Percentiles rank a stretch among this genome's conserved stretches.
phyloP scores from a whole-genome alignment of 1,139 yeast genomes.

The Hemisphaericaspora subhashii region DNA sequence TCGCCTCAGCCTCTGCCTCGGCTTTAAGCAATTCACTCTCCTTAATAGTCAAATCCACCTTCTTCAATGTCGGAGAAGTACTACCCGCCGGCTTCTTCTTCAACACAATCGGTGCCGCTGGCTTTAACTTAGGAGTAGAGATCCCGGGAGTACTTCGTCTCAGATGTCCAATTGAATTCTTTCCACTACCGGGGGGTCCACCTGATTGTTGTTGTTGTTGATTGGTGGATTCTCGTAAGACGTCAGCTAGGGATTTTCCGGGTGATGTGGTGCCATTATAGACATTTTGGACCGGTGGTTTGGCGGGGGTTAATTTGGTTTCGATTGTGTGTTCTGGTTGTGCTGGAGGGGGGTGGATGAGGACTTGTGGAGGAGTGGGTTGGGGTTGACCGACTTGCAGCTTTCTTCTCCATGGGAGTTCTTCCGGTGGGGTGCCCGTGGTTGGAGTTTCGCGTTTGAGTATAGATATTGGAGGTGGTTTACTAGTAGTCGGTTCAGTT shows the following conservation, averaged over 20 bases:
- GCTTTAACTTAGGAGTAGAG: slow-evolving; percentile 23
- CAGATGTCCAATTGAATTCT: slow-evolving; percentile 9
- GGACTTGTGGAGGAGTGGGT: too few relatives aligned
- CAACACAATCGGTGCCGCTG: slow-evolving; percentile 35
- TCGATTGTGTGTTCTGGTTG: background rate
- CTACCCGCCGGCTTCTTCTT: slow-evolving; percentile 38
- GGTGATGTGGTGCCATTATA: slow-evolving; percentile 17
- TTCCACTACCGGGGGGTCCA: too few relatives aligned
- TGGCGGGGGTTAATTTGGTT: slow-evolving; percentile 13
- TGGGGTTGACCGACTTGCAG: background rate
- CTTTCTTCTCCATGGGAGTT: background rate
- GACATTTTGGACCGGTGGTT: slow-evolving; percentile 15
- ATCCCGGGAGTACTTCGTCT: slow-evolving; percentile 20
- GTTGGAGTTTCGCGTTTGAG: slow-evolving; percentile 17
- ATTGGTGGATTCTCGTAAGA: slow-evolving; percentile 32
- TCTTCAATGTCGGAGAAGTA: slow-evolving; percentile 15
- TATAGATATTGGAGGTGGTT: slow-evolving; percentile 22
- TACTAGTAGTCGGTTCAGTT: too few relatives aligned
- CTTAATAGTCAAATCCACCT: slow-evolving; percentile 12
- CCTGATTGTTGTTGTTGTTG: too few relatives aligned
- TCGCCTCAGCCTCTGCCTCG: slow-evolving; percentile 4
- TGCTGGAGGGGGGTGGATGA: background rate
- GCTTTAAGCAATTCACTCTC: slow-evolving; percentile 11
- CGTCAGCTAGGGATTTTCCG: slow-evolving; percentile 40
- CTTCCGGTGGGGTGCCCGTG: background rate